Evolutionary conservation across 768 basidiomycete genomes (phyloP), one percentile per base, ranked within the genome.

Genomic region (Cyclocybe cylindracea): DNA sequence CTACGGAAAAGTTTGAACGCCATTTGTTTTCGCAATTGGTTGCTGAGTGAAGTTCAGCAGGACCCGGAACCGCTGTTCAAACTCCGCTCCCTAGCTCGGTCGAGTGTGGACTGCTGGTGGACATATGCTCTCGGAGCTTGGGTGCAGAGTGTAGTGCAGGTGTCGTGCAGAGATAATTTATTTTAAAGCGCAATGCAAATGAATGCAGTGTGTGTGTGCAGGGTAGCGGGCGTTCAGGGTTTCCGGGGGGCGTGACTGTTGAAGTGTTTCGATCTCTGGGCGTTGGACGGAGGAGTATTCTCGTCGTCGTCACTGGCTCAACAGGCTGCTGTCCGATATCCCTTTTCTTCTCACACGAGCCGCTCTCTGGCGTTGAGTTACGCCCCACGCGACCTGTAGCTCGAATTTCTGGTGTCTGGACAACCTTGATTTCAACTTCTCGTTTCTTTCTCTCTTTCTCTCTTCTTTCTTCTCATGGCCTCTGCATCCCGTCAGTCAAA

Each of bases 401-500:
- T 69, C 66, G 66, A 64, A 61, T 55, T 63, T 65, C 56, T 60
- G 66, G 66, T 72, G 70, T 74, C 69, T 73, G 67, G 70, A 71
- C 70, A 64, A 64, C 67, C 65, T 59, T 47, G 33, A 14, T 54
- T 58, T 56, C 50, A 53, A 59, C 55, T 55, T 57, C 46, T 57
- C 44, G 39, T 57, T 66, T 69, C 58, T 57, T 59, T 59, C 70
- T 62, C 67, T 64, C 66, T 64, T 55, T 64, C 69, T 61, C 58
- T 60, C 61, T 61, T 60, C 53, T 58, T 55, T 59, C 56, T 62
- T 60, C 58, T 56, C 51, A 89, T 89, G 87, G 82, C 86, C 62
- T 77, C 85, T 50, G 67, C 82, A 61, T 72, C 83, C 62, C 78
- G 88, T 68, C 84, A 80, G 70, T 66, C 79, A 58, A 90, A 87